Evolutionary conservation across 345 rosid species (phyloP).

Genomic region (Eucalyptus pauciflora): DNA sequence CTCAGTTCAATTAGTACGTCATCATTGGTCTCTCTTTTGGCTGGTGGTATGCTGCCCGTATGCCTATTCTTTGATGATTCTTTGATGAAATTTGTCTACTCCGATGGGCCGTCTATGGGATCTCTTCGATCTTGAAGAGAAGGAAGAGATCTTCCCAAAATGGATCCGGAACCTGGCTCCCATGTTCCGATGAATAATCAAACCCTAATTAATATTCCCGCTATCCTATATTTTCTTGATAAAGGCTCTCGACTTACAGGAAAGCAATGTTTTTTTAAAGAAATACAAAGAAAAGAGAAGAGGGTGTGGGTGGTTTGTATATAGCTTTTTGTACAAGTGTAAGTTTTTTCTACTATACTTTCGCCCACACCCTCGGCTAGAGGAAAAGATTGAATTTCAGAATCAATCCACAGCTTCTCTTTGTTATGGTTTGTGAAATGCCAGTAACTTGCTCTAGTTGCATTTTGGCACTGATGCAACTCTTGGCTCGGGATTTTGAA

Average conservation of each 20-base stretch:
- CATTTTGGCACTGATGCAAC: not conserved
- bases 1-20: not conserved
- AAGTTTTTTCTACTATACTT: not conserved
- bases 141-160: not conserved
- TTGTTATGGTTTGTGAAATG: not conserved
- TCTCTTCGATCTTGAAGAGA: not conserved
- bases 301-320: not conserved
- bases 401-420: not conserved
- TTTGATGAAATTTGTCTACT: not conserved
- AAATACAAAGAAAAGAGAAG: not conserved
- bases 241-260: rapidly evolving
- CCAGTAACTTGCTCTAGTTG: not conserved
- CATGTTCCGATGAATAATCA: not conserved
- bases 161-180: too few species aligned
- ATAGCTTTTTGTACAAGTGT: not conserved
- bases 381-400: not conserved
- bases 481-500: not conserved
- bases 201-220: not conserved
- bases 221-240: not conserved
- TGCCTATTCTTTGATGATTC: not conserved
- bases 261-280: not conserved
- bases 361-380: not conserved
- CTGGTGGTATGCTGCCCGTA: not conserved
- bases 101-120: not conserved
- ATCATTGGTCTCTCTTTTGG: not conserved